Conservation (phyloP, 257 asterid species). For the Fraxinus cuspidata region DNA sequence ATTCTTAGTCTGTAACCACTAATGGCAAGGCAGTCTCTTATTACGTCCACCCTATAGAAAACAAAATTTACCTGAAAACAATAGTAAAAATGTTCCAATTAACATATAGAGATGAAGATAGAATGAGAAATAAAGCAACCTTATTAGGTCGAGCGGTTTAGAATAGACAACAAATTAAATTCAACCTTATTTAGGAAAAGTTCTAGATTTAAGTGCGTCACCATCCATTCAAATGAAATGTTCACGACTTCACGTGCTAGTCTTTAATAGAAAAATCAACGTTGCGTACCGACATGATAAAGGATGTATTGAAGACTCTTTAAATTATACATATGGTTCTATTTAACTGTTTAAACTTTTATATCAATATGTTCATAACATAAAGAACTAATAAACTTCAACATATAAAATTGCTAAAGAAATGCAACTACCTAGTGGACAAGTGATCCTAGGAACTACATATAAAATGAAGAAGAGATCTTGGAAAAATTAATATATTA, state of each 20-base stretch:
- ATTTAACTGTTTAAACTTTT: no score
- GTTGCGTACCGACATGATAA: no score
- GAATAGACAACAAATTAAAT: not conserved
- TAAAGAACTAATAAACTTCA: not conserved
- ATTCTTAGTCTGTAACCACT: conserved; percentile 17
- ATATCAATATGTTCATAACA: not conserved
- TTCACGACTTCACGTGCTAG: no score
- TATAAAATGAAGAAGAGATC: conserved; percentile 30
- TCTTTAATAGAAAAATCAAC: no score
- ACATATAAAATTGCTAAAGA: not conserved
- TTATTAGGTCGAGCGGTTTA: no score
- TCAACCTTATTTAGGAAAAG: not conserved
- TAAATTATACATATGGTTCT: no score
- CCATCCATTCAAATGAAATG: no score
- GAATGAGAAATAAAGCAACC: not conserved
- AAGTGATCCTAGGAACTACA: conserved; percentile 35
- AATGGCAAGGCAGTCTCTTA: not conserved
- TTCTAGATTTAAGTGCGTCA: no score
- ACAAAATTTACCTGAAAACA: not conserved
- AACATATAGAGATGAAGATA: not conserved
- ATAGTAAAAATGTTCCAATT: not conserved
- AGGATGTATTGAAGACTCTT: not conserved
- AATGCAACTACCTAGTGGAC: conserved; percentile 27
- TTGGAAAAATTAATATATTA: conserved; percentile 29
- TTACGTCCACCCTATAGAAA: not conserved